Conservation (phyloP, 179 eudicot genomes). For the Silene coronaria region DNA sequence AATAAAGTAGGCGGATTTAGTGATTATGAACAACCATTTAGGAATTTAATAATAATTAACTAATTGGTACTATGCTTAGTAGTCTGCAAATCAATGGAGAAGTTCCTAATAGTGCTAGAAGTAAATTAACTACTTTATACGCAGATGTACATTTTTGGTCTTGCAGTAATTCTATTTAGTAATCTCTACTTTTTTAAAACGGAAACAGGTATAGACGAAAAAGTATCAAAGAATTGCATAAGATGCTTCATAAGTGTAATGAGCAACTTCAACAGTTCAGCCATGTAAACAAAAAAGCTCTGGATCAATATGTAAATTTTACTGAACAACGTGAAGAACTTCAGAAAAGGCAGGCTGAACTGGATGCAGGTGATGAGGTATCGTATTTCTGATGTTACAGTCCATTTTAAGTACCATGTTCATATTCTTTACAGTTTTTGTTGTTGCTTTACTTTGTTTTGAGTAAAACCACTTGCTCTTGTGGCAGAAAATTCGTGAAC, state of each 20-base stretch:
- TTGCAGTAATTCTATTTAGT: neutral
- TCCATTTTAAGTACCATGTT: conserved; percentile 4
- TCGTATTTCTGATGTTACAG: neutral
- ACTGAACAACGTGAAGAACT: conserved; percentile 97
- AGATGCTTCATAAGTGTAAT: conserved; percentile 85
- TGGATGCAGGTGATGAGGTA: conserved; percentile 99
- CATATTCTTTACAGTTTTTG: neutral
- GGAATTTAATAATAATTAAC: neutral
- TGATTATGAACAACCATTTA: neutral
- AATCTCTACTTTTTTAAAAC: neutral
- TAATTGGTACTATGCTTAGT: neutral
- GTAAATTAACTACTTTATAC: neutral
- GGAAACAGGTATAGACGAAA: conserved; percentile 57
- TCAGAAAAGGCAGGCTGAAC: conserved; percentile 87
- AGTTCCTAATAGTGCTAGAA: neutral
- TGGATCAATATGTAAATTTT: conserved; percentile 92
- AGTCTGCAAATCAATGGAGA: neutral
- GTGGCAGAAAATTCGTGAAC: conserved; percentile 86
- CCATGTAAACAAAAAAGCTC: conserved; percentile 96
- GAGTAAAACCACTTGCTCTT: conserved; percentile 17
- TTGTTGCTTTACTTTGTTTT: conserved; percentile 7
- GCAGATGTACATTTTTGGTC: neutral
- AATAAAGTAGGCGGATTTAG: neutral
- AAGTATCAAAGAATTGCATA: conserved; percentile 72
- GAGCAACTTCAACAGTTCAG: conserved; percentile 92